phyloP scores from a whole-genome alignment of 768 basidiomycete species.

The Crepidotus variabilis region DNA sequence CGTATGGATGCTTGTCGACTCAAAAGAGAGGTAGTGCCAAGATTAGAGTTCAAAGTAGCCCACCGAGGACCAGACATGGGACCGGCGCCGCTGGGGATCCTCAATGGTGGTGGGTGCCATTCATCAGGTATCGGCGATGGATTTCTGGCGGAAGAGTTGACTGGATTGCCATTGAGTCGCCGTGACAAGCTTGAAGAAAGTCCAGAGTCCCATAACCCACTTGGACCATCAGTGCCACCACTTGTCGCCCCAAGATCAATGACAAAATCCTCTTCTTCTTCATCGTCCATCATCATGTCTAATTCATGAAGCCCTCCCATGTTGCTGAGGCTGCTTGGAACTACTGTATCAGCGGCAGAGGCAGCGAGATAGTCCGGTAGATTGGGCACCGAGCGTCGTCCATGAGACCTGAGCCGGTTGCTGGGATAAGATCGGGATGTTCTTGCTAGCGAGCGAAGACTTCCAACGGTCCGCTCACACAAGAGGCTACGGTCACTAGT shows the following conservation, averaged over 20 bases:
- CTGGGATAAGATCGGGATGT: constrained; percentile 49
- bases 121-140: constrained; percentile 35
- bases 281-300: constrained; percentile 57
- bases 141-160: constrained; percentile 11
- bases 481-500: constrained; percentile 57
- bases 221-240: constrained; percentile 56
- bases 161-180: not conserved
- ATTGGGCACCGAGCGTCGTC: constrained; percentile 36
- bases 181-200: not conserved
- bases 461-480: constrained; percentile 62
- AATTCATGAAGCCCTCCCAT: constrained; percentile 34
- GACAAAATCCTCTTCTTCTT: constrained; percentile 59
- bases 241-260: constrained; percentile 33
- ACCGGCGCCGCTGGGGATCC: constrained; percentile 19
- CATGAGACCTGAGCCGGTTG: constrained; percentile 30
- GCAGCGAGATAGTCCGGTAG: constrained; percentile 47
- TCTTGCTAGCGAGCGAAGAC: constrained; percentile 53
- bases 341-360: constrained; percentile 30
- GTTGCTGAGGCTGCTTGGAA: not conserved
- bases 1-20: constrained; percentile 61
- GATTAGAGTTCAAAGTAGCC: constrained; percentile 14
- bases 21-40: constrained; percentile 26
- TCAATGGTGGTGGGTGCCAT: constrained; percentile 17
- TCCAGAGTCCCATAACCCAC: constrained; percentile 63
- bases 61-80: constrained; percentile 30